Conservation (phyloP, 73 alveolate species). For the Paramecium bursaria region DNA sequence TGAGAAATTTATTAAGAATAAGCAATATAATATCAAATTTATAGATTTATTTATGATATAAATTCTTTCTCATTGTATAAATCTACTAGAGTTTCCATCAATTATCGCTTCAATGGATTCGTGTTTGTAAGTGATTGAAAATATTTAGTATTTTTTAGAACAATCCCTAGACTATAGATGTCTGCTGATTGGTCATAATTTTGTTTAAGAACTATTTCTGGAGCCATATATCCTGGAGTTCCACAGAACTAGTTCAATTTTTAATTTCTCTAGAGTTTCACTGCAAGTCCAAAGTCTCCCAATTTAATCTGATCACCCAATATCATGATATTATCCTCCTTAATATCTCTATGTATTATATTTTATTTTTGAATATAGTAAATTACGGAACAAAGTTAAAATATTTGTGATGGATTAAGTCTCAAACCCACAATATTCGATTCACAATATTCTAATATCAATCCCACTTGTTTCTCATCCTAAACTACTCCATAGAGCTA, state of each 20-base stretch:
- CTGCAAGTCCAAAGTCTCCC: slow-evolving; percentile 47
- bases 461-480: slow-evolving; percentile 15
- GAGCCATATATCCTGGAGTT: slow-evolving; percentile 69
- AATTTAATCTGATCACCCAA: slow-evolving; percentile 23
- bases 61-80: too few relatives aligned
- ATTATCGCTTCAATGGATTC: too few relatives aligned
- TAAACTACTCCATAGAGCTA: slow-evolving; percentile 30
- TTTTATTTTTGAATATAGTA: slow-evolving; percentile 38
- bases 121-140: too few relatives aligned
- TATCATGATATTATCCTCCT: slow-evolving; percentile 62
- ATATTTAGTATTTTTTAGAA: too few relatives aligned
- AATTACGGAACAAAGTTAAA: neutral
- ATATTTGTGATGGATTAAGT: too few relatives aligned
- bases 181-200: slow-evolving; percentile 13
- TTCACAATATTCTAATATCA: slow-evolving; percentile 54
- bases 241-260: slow-evolving; percentile 52
- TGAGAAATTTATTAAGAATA: too few relatives aligned
- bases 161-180: slow-evolving; percentile 18
- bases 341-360: slow-evolving; percentile 66
- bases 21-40: too few relatives aligned
- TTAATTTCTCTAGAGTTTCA: neutral
- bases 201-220: slow-evolving; percentile 34
- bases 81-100: too few relatives aligned
- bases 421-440: slow-evolving; percentile 10
- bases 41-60: too few relatives aligned